Conservation (phyloP, 2,329 filamentous ascomycete species). For the Dendryphion nanum region DNA sequence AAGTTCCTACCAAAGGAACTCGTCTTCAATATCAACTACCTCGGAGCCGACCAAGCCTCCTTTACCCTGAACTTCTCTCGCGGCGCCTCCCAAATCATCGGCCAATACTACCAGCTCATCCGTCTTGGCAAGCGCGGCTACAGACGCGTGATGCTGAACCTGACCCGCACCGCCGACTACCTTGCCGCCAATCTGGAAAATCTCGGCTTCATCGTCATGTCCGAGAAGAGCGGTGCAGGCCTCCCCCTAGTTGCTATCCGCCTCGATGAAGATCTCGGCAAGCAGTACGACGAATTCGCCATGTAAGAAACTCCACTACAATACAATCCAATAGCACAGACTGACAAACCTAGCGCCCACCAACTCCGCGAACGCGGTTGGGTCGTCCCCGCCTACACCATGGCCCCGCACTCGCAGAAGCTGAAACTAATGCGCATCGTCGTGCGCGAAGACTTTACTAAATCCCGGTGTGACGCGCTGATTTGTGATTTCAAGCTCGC, state of each 20-base stretch:
- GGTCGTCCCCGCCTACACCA: slow-evolving; percentile 95
- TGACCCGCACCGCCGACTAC: slow-evolving; percentile 88
- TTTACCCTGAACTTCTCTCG: slow-evolving; percentile 98
- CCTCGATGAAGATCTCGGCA: slow-evolving; percentile 57
- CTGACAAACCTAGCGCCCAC: slow-evolving; percentile 56
- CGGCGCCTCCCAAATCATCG: slow-evolving; percentile 90
- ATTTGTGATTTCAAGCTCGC: slow-evolving; percentile 77
- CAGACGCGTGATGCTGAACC: slow-evolving; percentile 88
- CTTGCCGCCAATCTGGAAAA: slow-evolving; percentile 70
- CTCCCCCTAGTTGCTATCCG: slow-evolving; percentile 90
- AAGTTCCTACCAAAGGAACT: slow-evolving; percentile 86
- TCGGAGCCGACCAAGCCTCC: slow-evolving; percentile 90
- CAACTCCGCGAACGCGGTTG: slow-evolving; percentile 83
- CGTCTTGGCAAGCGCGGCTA: slow-evolving; percentile 91
- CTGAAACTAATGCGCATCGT: slow-evolving; percentile 93
- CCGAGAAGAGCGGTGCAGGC: slow-evolving; percentile 71
- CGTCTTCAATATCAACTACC: slow-evolving; percentile 99
- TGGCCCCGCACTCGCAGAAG: slow-evolving; percentile 81
- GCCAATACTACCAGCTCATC: slow-evolving; percentile 96
- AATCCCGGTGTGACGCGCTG: slow-evolving; percentile 75
- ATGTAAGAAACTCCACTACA: slow-evolving; percentile 47
- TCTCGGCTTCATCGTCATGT: slow-evolving; percentile 86
- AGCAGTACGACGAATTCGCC: slow-evolving; percentile 56
- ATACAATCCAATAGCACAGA: too few species aligned
- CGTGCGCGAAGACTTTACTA: slow-evolving; percentile 87